These are phyloP conservation scores for Cercospora zeina DNA, from an alignment of 2,329 filamentous ascomycete genomes.

Conservation along the genomic window DNA sequence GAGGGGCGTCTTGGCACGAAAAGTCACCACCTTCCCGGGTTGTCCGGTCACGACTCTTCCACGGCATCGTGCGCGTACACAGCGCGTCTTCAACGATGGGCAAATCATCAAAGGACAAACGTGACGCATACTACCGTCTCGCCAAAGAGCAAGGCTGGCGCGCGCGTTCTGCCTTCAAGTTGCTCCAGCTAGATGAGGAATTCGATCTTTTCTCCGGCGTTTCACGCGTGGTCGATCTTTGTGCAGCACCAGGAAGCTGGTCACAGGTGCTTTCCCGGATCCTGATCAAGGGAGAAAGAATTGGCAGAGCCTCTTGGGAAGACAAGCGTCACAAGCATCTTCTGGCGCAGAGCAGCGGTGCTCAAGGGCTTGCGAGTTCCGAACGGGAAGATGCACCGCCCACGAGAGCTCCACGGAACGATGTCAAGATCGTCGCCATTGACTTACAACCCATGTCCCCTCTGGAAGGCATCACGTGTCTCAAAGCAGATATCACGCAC, in stretches of 20 bases:
- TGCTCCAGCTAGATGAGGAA: constrained; percentile 92
- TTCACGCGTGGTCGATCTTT: constrained; percentile 90
- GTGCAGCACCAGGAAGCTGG: constrained; percentile 94
- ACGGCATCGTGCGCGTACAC: not conserved
- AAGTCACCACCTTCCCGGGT: not conserved
- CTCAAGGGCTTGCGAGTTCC: not conserved
- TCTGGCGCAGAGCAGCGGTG: constrained; percentile 24
- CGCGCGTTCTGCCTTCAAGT: constrained; percentile 92
- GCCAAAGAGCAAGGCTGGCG: constrained; percentile 99
- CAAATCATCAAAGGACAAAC: constrained; percentile 98
- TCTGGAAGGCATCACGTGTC: constrained; percentile 84
- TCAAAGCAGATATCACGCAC: constrained; percentile 96
- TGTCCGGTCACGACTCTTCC: not conserved
- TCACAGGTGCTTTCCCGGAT: constrained; percentile 93
- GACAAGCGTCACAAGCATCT: constrained; percentile 67
- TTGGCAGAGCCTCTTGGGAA: constrained; percentile 82
- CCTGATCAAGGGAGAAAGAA: constrained; percentile 88
- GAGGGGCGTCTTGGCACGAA: not conserved
- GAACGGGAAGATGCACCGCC: not conserved
- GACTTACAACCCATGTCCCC: constrained; percentile 96
- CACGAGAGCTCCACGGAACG: constrained; percentile 29
- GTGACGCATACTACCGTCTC: constrained; percentile 94
- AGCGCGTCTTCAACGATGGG: constrained; percentile 31
- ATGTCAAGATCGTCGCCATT: constrained; percentile 92
- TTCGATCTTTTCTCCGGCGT: constrained; percentile 92